A percentile compares a stretch with the other conserved stretches of the same genome.
These are phyloP conservation scores for Umbilicus rupestris DNA, from an alignment of 164 flowering plant genomes.

Conservation along the genomic window DNA sequence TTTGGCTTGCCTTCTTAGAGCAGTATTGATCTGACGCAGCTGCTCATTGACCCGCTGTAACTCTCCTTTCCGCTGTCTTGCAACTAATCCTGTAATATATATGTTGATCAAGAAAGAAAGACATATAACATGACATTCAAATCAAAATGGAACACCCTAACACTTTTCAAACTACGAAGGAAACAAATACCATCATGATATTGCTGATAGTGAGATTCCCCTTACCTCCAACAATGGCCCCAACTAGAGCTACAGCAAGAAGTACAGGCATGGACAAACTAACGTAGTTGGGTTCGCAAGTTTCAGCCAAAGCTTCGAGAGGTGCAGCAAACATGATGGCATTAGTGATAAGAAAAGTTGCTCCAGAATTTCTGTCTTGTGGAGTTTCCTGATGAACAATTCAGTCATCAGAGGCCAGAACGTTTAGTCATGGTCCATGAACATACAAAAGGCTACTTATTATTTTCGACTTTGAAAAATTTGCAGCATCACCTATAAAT, in stretches of 20 bases:
- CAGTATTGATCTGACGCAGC: slow-evolving; percentile 87
- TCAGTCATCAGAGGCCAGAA: background rate
- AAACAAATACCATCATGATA: background rate
- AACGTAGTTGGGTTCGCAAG: slow-evolving; percentile 62
- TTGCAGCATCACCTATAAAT: background rate
- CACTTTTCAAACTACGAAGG: background rate
- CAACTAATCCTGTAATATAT: slow-evolving; percentile 59
- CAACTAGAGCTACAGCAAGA: slow-evolving; percentile 62
- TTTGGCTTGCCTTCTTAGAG: slow-evolving; percentile 92
- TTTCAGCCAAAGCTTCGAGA: slow-evolving; percentile 73
- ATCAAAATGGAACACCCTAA: background rate
- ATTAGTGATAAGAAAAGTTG: slow-evolving; percentile 31
- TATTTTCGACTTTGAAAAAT: background rate
- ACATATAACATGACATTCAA: background rate
- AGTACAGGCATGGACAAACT: slow-evolving; percentile 66
- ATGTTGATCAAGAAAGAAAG: background rate
- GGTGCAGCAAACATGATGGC: slow-evolving; percentile 46
- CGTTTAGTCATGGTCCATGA: background rate
- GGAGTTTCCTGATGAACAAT: slow-evolving; percentile 20
- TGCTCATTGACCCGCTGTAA: slow-evolving; percentile 69
- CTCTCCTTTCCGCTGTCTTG: slow-evolving; percentile 84
- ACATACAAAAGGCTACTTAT: background rate
- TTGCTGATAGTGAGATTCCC: background rate
- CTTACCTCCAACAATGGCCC: slow-evolving; percentile 87
- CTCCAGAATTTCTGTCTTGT: slow-evolving; percentile 16